Evolutionary conservation across 306 rosid genomes (phyloP).

Genomic region (Luffa aegyptiaca): DNA sequence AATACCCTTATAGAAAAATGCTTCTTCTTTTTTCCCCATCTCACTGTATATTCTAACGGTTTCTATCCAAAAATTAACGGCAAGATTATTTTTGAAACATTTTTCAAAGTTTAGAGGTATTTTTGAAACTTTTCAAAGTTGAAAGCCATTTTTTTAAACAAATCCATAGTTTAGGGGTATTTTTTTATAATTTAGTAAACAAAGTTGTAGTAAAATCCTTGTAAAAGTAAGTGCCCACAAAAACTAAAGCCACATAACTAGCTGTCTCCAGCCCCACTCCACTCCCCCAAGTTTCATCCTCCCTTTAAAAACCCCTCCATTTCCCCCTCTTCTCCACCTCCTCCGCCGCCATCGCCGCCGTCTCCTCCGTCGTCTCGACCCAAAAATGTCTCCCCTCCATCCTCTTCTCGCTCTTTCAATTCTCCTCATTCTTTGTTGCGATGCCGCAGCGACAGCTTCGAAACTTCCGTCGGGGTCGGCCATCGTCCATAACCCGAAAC

Average conservation of each 20-base stretch:
- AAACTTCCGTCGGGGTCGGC: conserved; percentile 12
- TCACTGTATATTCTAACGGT: too few species aligned
- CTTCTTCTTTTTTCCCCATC: too few species aligned
- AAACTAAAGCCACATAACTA: not conserved
- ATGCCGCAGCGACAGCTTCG: not conserved
- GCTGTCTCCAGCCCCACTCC: not conserved
- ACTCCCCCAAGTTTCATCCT: not conserved
- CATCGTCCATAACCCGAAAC: conserved; percentile 44
- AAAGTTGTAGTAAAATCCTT: not conserved
- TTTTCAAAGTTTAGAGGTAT: too few species aligned
- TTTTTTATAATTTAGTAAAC: too few species aligned
- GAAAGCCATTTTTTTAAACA: too few species aligned
- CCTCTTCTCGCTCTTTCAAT: not conserved
- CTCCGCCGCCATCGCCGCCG: not conserved
- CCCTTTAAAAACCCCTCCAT: not conserved
- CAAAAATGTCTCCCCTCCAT: not conserved
- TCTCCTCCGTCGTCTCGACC: not conserved
- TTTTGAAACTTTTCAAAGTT: too few species aligned
- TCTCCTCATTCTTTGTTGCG: not conserved
- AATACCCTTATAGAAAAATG: too few species aligned
- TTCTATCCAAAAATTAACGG: too few species aligned
- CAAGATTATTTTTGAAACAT: too few species aligned
- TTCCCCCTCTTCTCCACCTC: not conserved
- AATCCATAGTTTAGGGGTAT: too few species aligned
- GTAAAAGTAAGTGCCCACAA: not conserved